Base-by-base conservation (phyloP, 345 rosid genomes). In the Punica granatum region DNA sequence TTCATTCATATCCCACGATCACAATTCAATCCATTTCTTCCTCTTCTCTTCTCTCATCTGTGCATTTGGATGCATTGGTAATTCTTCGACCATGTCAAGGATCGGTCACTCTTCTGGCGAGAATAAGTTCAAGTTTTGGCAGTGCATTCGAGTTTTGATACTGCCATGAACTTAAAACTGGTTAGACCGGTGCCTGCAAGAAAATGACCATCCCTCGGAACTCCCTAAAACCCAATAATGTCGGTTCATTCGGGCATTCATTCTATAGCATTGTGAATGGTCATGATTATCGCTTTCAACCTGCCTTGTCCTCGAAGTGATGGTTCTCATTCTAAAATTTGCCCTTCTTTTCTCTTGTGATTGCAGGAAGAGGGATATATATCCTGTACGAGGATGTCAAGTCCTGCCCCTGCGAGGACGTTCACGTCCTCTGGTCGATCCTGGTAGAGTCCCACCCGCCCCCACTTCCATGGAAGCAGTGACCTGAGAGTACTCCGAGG, bases 311-410 rank as follows among this genome's bases (percentile, higher is more conserved):
- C 23, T 18, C 7, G 7, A n/a, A 23, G 12, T 51, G 11, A 51
- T 51, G 28, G 21, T 8, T 51, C 28, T 51, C 12, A 12, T n/a
- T 51, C 7, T 23, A n/a, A 28, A 15, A 16, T 23, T 10, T 10
- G 28, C 23, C n/a, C n/a, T n/a, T n/a, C n/a, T n/a, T n/a, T n/a
- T n/a, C n/a, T n/a, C n/a, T n/a, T n/a, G n/a, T n/a, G 34, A 56
- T 56, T 25, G 12, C 87, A 90, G 97, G 91, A 68, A 85, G 86
- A 85, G 97, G 90, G 74, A 82, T 90, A 73, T 86, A 87, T 81
- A 88, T 93, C 77, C 75, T 92, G 69, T 87, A 90, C 35, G 95
- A 86, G 73, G 98, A 90, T 79, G 97, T 90, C 67, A 90, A 90
- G 73, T 86, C 98, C 23, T 90, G 96, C 70, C 86, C 86, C 30